Percentiles rank a stretch among this genome's conserved stretches.
These are phyloP conservation scores for Exophiala calicioides DNA, from an alignment of 2,329 filamentous ascomycete genomes.

Conservation along the genomic window DNA sequence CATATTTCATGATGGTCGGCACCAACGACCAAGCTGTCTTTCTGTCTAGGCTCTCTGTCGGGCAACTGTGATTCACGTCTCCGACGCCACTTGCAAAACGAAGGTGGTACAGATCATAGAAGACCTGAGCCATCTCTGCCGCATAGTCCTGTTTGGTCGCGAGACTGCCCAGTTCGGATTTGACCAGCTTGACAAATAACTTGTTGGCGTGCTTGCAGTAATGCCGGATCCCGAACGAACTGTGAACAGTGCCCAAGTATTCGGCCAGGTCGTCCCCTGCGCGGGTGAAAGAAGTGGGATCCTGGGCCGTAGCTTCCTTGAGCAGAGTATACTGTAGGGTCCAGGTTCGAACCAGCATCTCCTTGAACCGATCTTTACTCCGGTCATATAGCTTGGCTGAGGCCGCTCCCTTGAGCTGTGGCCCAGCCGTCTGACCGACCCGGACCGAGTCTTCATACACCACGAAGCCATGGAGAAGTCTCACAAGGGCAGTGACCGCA, in stretches of 20 bases:
- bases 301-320: conserved; percentile 71
- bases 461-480: conserved; percentile 75
- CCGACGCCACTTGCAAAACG: conserved; percentile 70
- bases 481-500: conserved; percentile 69
- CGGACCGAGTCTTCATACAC: conserved; percentile 85
- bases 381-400: conserved; percentile 44
- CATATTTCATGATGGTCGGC: conserved; percentile 78
- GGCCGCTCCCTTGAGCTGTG: conserved; percentile 55
- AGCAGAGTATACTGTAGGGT: conserved; percentile 80
- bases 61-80: conserved; percentile 77
- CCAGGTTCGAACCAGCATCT: conserved; percentile 87
- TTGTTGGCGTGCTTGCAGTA: conserved; percentile 85
- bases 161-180: conserved; percentile 76
- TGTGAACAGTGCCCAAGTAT: conserved; percentile 78
- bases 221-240: conserved; percentile 77
- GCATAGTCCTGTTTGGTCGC: conserved; percentile 79
- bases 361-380: conserved; percentile 71
- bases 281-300: conserved; percentile 62
- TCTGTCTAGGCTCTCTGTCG: conserved; percentile 74
- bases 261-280: conserved; percentile 74
- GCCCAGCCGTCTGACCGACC: conserved; percentile 68
- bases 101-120: conserved; percentile 79
- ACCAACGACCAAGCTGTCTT: conserved; percentile 78
- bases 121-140: conserved; percentile 79
- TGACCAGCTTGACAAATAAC: conserved; percentile 85